These are phyloP conservation scores for Avicennia marina DNA, from an alignment of 257 asterid genomes.

Conservation along the genomic window DNA sequence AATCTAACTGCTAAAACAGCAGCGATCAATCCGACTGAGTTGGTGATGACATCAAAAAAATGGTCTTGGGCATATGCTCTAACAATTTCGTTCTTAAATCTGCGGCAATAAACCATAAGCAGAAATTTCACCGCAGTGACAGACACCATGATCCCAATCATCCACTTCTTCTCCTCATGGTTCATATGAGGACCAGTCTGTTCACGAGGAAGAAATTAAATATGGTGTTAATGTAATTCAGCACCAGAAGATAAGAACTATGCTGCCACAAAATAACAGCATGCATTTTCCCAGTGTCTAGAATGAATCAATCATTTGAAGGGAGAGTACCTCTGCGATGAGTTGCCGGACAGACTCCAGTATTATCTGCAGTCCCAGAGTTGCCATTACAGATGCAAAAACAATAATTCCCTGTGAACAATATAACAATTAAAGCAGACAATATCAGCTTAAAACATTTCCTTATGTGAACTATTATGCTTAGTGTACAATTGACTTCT, in stretches of 20 bases:
- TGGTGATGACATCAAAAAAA: slow-evolving; percentile 81
- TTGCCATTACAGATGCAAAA: slow-evolving; percentile 93
- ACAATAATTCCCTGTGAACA: slow-evolving; percentile 80
- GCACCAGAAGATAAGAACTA: no score
- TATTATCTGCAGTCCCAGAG: slow-evolving; percentile 81
- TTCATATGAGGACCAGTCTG: slow-evolving; percentile 56
- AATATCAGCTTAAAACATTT: no score
- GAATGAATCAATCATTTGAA: not conserved
- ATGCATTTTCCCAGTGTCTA: not conserved
- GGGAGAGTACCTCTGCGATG: slow-evolving; percentile 49
- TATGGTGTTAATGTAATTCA: slow-evolving; percentile 7
- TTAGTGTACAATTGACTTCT: no score
- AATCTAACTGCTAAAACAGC: slow-evolving; percentile 73
- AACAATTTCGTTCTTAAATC: slow-evolving; percentile 73
- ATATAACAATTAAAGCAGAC: not conserved
- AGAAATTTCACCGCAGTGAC: slow-evolving; percentile 73
- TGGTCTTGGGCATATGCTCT: slow-evolving; percentile 93
- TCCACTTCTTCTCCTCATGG: slow-evolving; percentile 77
- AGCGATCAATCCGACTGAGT: slow-evolving; percentile 66
- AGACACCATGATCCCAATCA: slow-evolving; percentile 83
- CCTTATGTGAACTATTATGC: no score
- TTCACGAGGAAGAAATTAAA: not conserved
- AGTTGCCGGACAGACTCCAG: slow-evolving; percentile 76
- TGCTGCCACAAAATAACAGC: no score
- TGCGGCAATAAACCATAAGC: slow-evolving; percentile 72